These are phyloP conservation scores for Trichoderma gracile DNA, from an alignment of 2,329 filamentous ascomycete genomes.

Conservation along the genomic window DNA sequence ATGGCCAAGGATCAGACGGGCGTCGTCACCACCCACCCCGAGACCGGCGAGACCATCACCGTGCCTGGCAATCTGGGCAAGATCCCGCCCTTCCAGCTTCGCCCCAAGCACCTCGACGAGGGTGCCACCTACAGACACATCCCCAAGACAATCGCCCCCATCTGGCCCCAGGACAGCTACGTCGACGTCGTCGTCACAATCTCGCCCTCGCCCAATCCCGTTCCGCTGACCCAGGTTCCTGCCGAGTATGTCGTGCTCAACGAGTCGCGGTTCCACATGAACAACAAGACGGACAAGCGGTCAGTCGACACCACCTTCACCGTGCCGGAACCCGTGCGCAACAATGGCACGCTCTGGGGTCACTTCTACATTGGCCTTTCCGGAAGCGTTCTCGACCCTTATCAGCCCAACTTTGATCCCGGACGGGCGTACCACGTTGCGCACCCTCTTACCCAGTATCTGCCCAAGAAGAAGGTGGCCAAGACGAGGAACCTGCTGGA, in stretches of 20 bases:
- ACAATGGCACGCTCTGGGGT: conserved; percentile 91
- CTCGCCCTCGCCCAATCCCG: conserved; percentile 70
- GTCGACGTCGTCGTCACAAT: conserved; percentile 86
- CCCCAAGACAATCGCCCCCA: conserved; percentile 74
- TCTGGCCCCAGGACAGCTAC: conserved; percentile 78
- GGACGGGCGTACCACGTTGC: conserved; percentile 79
- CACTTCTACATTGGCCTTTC: conserved; percentile 86
- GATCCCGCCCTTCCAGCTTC: conserved; percentile 65
- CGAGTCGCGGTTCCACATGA: conserved; percentile 77
- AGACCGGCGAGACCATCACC: conserved; percentile 52
- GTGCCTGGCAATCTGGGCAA: conserved; percentile 55
- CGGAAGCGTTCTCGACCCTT: conserved; percentile 76
- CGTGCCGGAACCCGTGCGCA: conserved; percentile 77
- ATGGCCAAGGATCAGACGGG: conserved; percentile 50
- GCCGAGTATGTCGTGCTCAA: conserved; percentile 71
- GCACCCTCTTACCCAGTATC: conserved; percentile 83
- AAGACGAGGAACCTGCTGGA: conserved; percentile 89
- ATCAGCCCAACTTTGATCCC: conserved; percentile 68
- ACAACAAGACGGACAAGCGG: conserved; percentile 77
- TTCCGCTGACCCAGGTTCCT: conserved; percentile 64
- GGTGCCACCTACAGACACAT: conserved; percentile 64
- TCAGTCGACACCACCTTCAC: conserved; percentile 74
- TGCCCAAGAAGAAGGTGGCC: conserved; percentile 83
- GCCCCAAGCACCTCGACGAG: conserved; percentile 61
- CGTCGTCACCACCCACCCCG: conserved; percentile 51